phyloP scores from a whole-genome alignment of 2,329 filamentous ascomycete species.

The Colletotrichum higginsianum region DNA sequence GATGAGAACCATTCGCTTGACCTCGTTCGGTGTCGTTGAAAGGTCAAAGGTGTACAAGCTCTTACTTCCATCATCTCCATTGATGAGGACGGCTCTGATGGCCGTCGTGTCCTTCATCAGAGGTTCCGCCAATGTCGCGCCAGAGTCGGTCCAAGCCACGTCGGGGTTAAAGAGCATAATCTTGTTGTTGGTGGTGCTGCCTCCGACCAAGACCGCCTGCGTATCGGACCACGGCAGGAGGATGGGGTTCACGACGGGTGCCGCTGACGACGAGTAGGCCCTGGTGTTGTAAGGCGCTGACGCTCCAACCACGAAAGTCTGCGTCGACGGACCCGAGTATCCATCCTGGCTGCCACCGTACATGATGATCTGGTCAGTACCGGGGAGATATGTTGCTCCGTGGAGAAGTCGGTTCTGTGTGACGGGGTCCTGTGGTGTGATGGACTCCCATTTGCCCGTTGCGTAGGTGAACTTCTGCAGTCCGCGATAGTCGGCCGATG shows the following conservation, averaged over 20 bases:
- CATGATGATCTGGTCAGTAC: constrained; percentile 80
- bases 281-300: constrained; percentile 74
- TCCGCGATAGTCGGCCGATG: constrained; percentile 74
- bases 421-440: constrained; percentile 62
- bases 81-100: constrained; percentile 76
- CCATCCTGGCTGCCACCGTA: constrained; percentile 83
- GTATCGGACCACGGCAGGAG: constrained; percentile 81
- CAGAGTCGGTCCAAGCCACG: constrained; percentile 77
- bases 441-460: constrained; percentile 67
- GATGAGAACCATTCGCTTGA: constrained; percentile 78
- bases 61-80: constrained; percentile 82
- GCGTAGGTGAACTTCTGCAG: constrained; percentile 77
- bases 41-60: constrained; percentile 85
- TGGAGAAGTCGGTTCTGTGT: constrained; percentile 82
- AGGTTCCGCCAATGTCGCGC: constrained; percentile 73
- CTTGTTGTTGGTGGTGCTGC: constrained; percentile 73
- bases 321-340: constrained; percentile 70
- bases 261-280: constrained; percentile 71
- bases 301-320: constrained; percentile 82
- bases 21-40: constrained; percentile 79
- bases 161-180: constrained; percentile 80
- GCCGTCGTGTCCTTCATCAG: constrained; percentile 70
- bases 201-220: constrained; percentile 82
- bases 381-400: constrained; percentile 80
- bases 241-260: constrained; percentile 77